phyloP scores from a whole-genome alignment of 228 moss, liverwort and hornwort genomes.

The Sphagnum magellanicum region DNA sequence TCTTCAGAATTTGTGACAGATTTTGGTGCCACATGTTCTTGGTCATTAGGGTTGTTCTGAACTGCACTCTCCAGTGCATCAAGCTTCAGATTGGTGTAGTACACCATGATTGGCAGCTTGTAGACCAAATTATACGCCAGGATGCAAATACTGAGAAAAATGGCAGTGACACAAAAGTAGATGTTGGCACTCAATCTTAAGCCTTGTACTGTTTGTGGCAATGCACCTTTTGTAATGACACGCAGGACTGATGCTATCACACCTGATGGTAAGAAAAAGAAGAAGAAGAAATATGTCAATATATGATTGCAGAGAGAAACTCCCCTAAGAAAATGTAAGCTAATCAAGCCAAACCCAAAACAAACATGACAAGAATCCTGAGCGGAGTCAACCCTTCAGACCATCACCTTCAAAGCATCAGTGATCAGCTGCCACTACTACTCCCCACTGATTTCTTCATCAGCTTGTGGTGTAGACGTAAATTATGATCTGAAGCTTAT shows the following conservation, averaged over 20 bases:
- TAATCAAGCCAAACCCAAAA: too few relatives aligned
- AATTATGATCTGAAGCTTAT: too few relatives aligned
- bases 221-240: conserved; percentile 58
- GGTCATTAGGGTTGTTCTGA: conserved; percentile 1
- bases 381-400: too few relatives aligned
- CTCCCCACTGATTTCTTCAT: too few relatives aligned
- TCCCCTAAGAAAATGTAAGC: too few relatives aligned
- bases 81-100: conserved; percentile 52
- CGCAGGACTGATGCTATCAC: conserved; percentile 59
- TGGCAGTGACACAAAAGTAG: conserved; percentile 63
- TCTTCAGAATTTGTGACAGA: conserved; percentile 14
- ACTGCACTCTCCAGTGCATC: conserved; percentile 26
- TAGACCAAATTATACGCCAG: conserved; percentile 62
- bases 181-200: conserved; percentile 64
- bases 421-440: too few relatives aligned
- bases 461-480: too few relatives aligned
- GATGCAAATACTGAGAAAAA: conserved; percentile 38
- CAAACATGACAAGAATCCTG: too few relatives aligned
- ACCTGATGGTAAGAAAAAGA: conserved; percentile 21
- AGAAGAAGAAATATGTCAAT: too few relatives aligned
- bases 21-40: conserved; percentile 17
- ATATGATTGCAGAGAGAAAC: too few relatives aligned
- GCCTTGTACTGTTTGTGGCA: conserved; percentile 51
- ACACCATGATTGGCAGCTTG: conserved; percentile 68
- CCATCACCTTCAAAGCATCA: too few relatives aligned